Evolutionary conservation across 129 eudicot species (phyloP).

Genomic region (Saussurea involucrata): DNA sequence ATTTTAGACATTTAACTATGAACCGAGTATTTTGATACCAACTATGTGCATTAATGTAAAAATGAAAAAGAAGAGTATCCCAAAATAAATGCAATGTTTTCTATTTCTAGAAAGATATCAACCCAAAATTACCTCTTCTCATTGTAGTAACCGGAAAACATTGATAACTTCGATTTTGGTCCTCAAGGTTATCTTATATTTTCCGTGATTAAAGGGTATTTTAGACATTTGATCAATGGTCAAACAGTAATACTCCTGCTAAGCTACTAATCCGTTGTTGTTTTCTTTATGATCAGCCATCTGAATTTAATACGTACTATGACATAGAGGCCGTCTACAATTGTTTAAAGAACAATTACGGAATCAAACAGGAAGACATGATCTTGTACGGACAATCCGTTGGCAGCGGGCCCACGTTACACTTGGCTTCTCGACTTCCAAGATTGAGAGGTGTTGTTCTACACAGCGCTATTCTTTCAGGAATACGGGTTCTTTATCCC

Average conservation of each 20-base stretch:
- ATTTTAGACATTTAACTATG: background rate
- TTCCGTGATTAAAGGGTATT: background rate
- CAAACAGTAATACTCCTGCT: background rate
- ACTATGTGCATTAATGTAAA: background rate
- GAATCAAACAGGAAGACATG: constrained; percentile 83
- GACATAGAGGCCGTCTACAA: constrained; percentile 94
- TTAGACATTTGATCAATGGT: background rate
- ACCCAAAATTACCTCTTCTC: background rate
- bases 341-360: constrained; percentile 73
- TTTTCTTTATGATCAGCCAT: constrained; percentile 57
- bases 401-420: constrained; percentile 96
- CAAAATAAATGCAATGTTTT: background rate
- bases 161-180: background rate
- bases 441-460: constrained; percentile 83
- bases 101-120: background rate
- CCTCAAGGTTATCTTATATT: constrained; percentile 1
- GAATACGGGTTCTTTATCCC: constrained; percentile 80
- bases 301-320: constrained; percentile 87
- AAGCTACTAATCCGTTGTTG: constrained; percentile 7
- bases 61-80: background rate
- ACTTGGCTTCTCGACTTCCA: constrained; percentile 72
- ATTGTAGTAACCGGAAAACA: background rate
- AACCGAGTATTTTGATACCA: background rate
- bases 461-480: constrained; percentile 92
- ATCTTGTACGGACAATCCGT: constrained; percentile 94